Percentiles rank a stretch among this genome's conserved stretches.
phyloP scores from a whole-genome alignment of 352 stramenopile genomes.

The Phytophthora colocasiae region DNA sequence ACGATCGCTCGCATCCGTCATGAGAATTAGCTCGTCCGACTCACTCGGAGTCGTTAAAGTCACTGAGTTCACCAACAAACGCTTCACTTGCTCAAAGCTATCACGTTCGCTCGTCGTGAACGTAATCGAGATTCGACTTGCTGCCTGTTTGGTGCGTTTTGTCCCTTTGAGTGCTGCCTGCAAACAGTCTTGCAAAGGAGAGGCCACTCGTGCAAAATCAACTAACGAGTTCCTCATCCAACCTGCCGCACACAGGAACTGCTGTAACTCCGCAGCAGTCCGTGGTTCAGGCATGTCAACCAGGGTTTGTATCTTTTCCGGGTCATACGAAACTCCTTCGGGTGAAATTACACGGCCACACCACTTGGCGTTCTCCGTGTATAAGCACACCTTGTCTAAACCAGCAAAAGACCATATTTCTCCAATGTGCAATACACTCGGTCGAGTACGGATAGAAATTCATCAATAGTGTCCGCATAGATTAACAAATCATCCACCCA shows the following conservation, averaged over 20 bases:
- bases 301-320: not conserved
- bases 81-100: not conserved
- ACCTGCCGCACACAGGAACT: not conserved
- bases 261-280: not conserved
- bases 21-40: not conserved
- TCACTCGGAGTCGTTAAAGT: not conserved
- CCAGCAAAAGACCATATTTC: too few relatives aligned
- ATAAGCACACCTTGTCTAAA: too few relatives aligned
- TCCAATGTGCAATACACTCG: too few relatives aligned
- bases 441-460: too few relatives aligned
- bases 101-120: not conserved
- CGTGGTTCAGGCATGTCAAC: not conserved
- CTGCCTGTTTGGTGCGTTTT: not conserved
- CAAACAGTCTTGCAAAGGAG: not conserved
- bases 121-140: not conserved
- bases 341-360: too few relatives aligned
- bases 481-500: too few relatives aligned
- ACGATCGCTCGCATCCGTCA: not conserved
- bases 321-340: not conserved
- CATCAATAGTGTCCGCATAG: too few relatives aligned
- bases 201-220: slow-evolving; percentile 1
- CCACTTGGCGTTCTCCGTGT: too few relatives aligned
- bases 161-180: not conserved
- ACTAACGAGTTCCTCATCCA: not conserved
- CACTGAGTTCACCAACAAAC: not conserved